Evolutionary conservation across 371 early-diverging fungal species (phyloP).

Genomic region (Nematocida sp.): DNA sequence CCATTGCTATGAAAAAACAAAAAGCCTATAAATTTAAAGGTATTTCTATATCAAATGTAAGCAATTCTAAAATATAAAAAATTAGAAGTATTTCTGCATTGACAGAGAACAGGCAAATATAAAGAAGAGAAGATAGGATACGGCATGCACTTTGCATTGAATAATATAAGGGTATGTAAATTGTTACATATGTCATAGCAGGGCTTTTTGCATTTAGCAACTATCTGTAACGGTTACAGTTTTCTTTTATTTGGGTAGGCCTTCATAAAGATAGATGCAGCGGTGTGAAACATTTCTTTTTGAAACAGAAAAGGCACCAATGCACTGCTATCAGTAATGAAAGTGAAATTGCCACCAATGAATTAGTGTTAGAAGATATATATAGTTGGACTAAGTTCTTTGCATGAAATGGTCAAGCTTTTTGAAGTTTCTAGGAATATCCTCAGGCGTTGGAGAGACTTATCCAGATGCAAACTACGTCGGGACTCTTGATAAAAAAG

Average conservation of each 20-base stretch:
- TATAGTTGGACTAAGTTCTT: background rate
- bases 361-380: constrained; percentile 18
- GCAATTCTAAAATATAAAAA: no score
- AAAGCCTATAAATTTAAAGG: no score
- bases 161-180: no score
- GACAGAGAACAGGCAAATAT: no score
- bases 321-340: constrained; percentile 16
- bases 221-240: background rate
- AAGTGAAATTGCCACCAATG: background rate
- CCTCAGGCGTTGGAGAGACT: constrained; percentile 3
- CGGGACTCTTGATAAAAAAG: constrained; percentile 22
- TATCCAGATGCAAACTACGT: constrained; percentile 51
- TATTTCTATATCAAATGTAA: no score
- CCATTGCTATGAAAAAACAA: no score
- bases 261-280: background rate
- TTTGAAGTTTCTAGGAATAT: constrained; percentile 44
- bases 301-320: constrained; percentile 20
- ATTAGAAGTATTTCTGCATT: no score
- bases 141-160: no score
- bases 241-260: background rate
- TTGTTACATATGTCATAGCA: no score
- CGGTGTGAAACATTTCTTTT: background rate
- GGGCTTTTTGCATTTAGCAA: background rate
- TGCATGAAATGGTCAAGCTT: constrained; percentile 54
- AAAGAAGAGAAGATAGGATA: no score